These are phyloP conservation scores for Sporothrix curviconia DNA, from an alignment of 2,329 filamentous ascomycete genomes.

Conservation along the genomic window DNA sequence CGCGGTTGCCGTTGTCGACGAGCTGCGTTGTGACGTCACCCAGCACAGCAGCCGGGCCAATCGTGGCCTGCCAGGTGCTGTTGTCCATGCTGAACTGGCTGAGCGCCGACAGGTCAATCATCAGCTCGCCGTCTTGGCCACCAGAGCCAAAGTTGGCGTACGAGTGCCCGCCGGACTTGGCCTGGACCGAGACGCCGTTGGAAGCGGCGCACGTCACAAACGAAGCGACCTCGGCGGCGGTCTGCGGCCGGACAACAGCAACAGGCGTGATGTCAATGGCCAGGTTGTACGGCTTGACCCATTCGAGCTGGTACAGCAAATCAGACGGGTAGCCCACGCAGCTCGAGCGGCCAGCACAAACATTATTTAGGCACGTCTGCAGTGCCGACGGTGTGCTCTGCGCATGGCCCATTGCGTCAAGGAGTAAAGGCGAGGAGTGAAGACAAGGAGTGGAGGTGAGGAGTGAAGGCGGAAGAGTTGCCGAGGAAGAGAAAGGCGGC, in stretches of 20 bases:
- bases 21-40: constrained; percentile 45
- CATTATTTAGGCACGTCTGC: constrained; percentile 35
- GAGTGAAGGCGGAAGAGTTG: not conserved
- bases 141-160: constrained; percentile 45
- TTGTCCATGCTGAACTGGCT: constrained; percentile 47
- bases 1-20: constrained; percentile 46
- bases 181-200: constrained; percentile 48
- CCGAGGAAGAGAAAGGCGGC: not conserved
- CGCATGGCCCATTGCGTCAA: constrained; percentile 2
- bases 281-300: constrained; percentile 50
- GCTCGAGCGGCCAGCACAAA: constrained; percentile 38
- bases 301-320: constrained; percentile 39
- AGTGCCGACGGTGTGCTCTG: constrained; percentile 9
- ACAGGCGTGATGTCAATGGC: constrained; percentile 40
- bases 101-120: constrained; percentile 49
- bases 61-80: constrained; percentile 45
- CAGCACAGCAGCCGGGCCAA: constrained; percentile 49
- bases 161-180: constrained; percentile 58
- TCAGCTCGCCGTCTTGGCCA: constrained; percentile 47
- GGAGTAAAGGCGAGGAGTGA: too few species aligned
- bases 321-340: constrained; percentile 43
- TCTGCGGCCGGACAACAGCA: constrained; percentile 50
- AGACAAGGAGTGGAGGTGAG: too few species aligned
- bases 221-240: constrained; percentile 46
- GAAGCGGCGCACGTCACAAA: constrained; percentile 51